Evolutionary conservation across 768 basidiomycete genomes (phyloP), one percentile per base, ranked within the genome.

Genomic region (Phylloporus sp.): DNA sequence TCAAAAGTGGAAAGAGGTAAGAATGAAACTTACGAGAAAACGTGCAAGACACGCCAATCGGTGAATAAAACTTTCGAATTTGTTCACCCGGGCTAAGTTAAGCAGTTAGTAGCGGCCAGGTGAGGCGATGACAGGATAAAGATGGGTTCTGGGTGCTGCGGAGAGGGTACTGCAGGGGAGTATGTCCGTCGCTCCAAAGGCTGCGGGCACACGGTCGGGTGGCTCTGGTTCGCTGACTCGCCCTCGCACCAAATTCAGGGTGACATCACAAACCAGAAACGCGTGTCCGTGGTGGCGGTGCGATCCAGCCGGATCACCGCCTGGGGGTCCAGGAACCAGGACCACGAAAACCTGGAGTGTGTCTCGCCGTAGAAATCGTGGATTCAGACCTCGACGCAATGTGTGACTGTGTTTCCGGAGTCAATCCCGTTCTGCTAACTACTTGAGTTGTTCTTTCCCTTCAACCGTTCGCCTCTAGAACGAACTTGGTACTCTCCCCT

Each of bases 21-120:
- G 47, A 52, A 56, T 48, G 48, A 61, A 53, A 22, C 52, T 64
- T 60, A 52, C 54, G 56, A 52, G 53, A 65, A 58, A 63, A 65
- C 63, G 62, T 64, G 62, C 61, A 47, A 43, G 61, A 60, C 62
- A 64, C 62, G 62, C 55, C 48, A 38, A 54, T 55, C 44, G 46
- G 42, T 42, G 50, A 24, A 61, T 55, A 46, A 56, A 38, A 44
- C 36, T 24, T n/a, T n/a, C n/a, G 44, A 51, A 34, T 31, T 42
- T 41, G 46, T 41, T 44, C 42, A 37, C 38, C 37, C 46, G 41
- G 41, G 39, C 39, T 35, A 36, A 35, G 52, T 50, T 28, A 44
- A 46, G 45, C 44, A 42, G 50, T 41, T 38, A 50, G 54, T 31
- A 47, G 43, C 31, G 32, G 53, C 26, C 28, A 42, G 49, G 43